A percentile compares a stretch with the other conserved stretches of the same genome.
Evolutionary conservation across 306 rosid genomes (phyloP).

Genomic region (Betula pendula): DNA sequence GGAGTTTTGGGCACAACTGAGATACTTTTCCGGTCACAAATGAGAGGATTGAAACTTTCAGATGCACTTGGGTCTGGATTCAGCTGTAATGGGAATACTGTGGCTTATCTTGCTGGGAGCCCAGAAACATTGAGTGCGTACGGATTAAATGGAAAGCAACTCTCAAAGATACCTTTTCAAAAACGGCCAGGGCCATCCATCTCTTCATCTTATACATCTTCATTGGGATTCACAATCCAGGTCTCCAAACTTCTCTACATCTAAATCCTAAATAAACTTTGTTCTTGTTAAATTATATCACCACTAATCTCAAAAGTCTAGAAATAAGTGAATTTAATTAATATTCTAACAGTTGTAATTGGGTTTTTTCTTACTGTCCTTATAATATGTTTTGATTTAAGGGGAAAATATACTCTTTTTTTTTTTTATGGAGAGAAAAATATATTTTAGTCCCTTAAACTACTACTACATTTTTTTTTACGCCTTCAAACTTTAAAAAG

Average conservation of each 20-base stretch:
- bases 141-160: slow-evolving; percentile 32
- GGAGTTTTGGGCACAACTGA: slow-evolving; percentile 44
- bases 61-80: slow-evolving; percentile 41
- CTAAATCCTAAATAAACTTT: background rate
- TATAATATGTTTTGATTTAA: too few species aligned
- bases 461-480: too few species aligned
- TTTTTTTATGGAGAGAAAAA: too few species aligned
- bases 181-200: slow-evolving; percentile 45
- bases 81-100: slow-evolving; percentile 43
- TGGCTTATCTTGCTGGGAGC: slow-evolving; percentile 42
- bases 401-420: too few species aligned
- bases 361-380: too few species aligned
- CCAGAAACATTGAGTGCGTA: slow-evolving; percentile 28
- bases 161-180: slow-evolving; percentile 29
- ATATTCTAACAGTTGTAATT: too few species aligned
- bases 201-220: slow-evolving; percentile 37
- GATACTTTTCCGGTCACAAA: slow-evolving; percentile 40
- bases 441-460: too few species aligned
- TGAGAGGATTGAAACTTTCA: slow-evolving; percentile 37
- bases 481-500: too few species aligned
- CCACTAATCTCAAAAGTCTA: too few species aligned
- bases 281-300: background rate
- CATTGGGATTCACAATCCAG: slow-evolving; percentile 40
- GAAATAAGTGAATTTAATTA: too few species aligned
- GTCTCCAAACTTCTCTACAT: slow-evolving; percentile 11